These are phyloP conservation scores for Rhodosporidiobolus sp. DNA, from an alignment of 768 basidiomycete genomes.

Conservation along the genomic window DNA sequence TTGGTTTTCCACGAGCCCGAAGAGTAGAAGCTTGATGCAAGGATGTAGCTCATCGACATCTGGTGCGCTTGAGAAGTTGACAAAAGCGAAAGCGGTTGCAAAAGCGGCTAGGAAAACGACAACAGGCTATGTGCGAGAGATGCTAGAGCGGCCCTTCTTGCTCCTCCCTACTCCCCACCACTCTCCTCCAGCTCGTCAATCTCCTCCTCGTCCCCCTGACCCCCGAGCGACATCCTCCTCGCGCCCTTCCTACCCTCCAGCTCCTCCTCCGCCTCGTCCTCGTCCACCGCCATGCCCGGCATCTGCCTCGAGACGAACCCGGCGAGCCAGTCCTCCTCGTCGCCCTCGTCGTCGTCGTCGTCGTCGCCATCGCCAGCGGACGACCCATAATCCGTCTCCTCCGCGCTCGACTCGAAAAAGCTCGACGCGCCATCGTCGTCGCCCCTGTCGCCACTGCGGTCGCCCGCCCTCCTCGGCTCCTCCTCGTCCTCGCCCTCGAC, in stretches of 20 bases:
- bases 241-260: neutral
- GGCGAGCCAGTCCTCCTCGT: slow-evolving; percentile 20
- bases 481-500: slow-evolving; percentile 13
- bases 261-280: neutral
- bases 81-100: too few relatives aligned
- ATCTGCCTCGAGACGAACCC: slow-evolving; percentile 30
- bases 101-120: neutral
- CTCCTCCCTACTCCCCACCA: neutral
- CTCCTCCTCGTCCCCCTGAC: neutral
- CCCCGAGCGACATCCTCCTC: neutral
- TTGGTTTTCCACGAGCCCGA: slow-evolving; percentile 35
- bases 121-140: neutral
- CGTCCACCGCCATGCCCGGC: slow-evolving; percentile 10
- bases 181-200: slow-evolving; percentile 24
- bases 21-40: neutral
- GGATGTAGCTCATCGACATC: too few relatives aligned
- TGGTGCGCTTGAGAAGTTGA: too few relatives aligned
- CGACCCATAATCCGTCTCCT: neutral
- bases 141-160: neutral
- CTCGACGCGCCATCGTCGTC: slow-evolving; percentile 11
- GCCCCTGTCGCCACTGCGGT: neutral
- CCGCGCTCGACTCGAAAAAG: slow-evolving; percentile 26
- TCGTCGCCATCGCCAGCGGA: slow-evolving; percentile 3
- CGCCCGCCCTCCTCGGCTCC: neutral
- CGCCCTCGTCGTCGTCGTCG: slow-evolving; percentile 16